Base-by-base conservation (phyloP, 1,284 basidiomycete genomes). In the Pseudozyma thailandica region DNA sequence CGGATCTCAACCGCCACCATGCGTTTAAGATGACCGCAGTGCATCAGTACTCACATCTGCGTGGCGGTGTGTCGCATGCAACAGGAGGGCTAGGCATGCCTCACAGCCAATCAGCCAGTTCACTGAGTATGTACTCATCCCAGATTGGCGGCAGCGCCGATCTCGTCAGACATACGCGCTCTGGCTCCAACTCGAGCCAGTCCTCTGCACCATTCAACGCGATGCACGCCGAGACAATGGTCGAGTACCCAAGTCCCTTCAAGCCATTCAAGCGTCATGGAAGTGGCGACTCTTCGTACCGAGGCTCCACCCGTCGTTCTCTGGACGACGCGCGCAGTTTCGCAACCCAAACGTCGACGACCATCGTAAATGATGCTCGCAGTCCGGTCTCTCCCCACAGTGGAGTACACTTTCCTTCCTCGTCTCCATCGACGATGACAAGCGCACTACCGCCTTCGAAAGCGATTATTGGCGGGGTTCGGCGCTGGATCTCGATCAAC, bases 11-110 rank as follows among this genome's bases (percentile, higher is more conserved):
- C 30, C 74, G 81, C 9, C 81, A 82, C 43, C 80, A 82, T 45
- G 81, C 81, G 0, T 82, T 74, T 70, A 82, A 82, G 62, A 82
- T 82, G 81, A 82, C 81, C 0, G 79, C 80, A 1, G 77, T 82
- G 26, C 78, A 78, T 44, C 80, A 78, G 45, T 60, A 52, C 25
- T 60, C 59, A 30, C 52, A 63, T 23, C 44, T 62, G 13, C 51
- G 51, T 23, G 57, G 54, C 3, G 50, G 57, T 12, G 52, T 65
- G 1, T 53, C 50, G 38, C 57, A 62, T 20, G 33, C 50, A 8
- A 52, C 56, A 4, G 55, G 49, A 5, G 66, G 66, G 3, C 15
- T 57, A 21, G 63, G 58, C 2, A 58, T 66, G 62, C 58, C 69
- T 7, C 48, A 52, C 49, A 66, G 69, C 23, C 58, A 61, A 18